Base-by-base conservation (phyloP, 2,329 filamentous ascomycete species). In the Ustilaginoidea virens region DNA sequence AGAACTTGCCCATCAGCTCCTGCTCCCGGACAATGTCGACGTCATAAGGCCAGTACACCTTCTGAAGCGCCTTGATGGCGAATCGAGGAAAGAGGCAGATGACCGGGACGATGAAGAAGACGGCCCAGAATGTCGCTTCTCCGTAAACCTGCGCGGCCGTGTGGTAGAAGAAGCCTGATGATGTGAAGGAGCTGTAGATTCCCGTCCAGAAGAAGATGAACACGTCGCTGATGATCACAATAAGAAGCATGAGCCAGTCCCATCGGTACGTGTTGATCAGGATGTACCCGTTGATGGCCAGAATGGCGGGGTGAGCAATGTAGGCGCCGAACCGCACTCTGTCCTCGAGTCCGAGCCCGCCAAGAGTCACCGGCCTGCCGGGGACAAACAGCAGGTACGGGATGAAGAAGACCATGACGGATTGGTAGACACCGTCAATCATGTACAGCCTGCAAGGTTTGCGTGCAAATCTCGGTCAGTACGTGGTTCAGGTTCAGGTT, bases 121-220 rank as follows among this genome's bases (percentile, higher is more conserved):
- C 65, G 12, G 80, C 75, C 90, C 90, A 98, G 60, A 94, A 98
- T 1, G 74, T 74, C 24, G 87, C 62, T 35, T 82, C 66, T 17
- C 72, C 71, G 39, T 92, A 96, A 7, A 92, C 72, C 53, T 96
- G 72, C 2, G 67, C 55, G 4, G 74, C 87, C 3, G 81, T 69
- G 38, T 78, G 64, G 58, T 87, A 94, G 54, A 96, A 74, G 18
- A 51, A 55, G 4, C 44, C 53, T 1, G 67, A 55, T 29, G 53
- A 61, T 5, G 55, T 60, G 22, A 58, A 58, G 4, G 63, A 52
- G 0, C 67, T 67, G 56, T 92, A 98, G 21, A 92, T 67, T 17
- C 85, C 90, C 5, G 90, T 94, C 85, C 90, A 96, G 59, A 92
- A 79, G 63, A 85, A 98, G 46, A 96, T 72, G 43, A 94, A 70